These are phyloP conservation scores for Alternaria rosae DNA, from an alignment of 2,329 filamentous ascomycete species.

Conservation along the genomic window DNA sequence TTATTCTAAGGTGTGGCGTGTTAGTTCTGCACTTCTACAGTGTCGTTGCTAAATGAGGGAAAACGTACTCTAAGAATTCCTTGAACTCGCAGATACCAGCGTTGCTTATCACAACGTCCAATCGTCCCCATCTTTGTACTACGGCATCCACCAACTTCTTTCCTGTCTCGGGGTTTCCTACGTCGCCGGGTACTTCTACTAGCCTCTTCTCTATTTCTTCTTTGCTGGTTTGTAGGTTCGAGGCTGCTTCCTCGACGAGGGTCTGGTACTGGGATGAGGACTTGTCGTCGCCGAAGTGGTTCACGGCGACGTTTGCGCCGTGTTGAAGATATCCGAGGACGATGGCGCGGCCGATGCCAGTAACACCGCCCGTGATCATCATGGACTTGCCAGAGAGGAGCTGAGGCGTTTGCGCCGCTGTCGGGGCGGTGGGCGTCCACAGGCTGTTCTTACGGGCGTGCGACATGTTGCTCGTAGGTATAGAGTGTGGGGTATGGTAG, in stretches of 20 bases:
- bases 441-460: constrained; percentile 19
- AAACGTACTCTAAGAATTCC: constrained; percentile 75
- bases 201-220: constrained; percentile 55
- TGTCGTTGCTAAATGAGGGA: background rate
- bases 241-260: constrained; percentile 54
- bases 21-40: background rate
- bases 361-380: constrained; percentile 86
- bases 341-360: constrained; percentile 87
- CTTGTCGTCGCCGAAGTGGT: constrained; percentile 71
- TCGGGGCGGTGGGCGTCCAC: constrained; percentile 10
- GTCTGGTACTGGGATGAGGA: constrained; percentile 57
- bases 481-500: constrained; percentile 11
- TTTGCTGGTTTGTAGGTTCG: constrained; percentile 20
- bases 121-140: constrained; percentile 64
- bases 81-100: constrained; percentile 89
- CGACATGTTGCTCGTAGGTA: constrained; percentile 7
- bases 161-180: constrained; percentile 76
- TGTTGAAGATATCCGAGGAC: constrained; percentile 79
- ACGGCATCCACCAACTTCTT: constrained; percentile 70
- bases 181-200: constrained; percentile 77
- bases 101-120: constrained; percentile 81
- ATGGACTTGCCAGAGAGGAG: constrained; percentile 78
- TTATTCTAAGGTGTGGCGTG: no score
- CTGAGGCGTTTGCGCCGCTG: constrained; percentile 28
- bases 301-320: constrained; percentile 80